These are phyloP conservation scores for Albizia julibrissin DNA, from an alignment of 306 rosid species.

Conservation along the genomic window DNA sequence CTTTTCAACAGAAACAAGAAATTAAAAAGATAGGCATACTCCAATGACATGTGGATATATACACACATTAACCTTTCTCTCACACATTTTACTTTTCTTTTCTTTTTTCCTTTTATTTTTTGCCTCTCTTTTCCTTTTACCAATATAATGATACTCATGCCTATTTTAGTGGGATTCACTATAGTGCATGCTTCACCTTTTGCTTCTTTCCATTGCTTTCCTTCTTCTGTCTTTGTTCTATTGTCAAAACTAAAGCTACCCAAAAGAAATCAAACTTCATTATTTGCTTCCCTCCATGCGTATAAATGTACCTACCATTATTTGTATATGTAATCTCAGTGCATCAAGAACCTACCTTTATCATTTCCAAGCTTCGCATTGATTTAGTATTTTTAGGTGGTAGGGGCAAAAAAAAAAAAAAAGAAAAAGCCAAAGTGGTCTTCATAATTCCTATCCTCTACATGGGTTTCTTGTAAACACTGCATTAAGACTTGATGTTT, in stretches of 20 bases:
- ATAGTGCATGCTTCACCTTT: constrained; percentile 73
- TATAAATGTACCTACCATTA: constrained; percentile 28
- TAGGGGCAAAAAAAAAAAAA: constrained; percentile 30
- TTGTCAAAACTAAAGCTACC: constrained; percentile 22
- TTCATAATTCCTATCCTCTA: background rate
- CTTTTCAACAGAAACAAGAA: constrained; percentile 45
- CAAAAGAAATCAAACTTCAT: constrained; percentile 42
- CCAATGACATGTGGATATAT: constrained; percentile 39
- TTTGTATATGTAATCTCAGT: constrained; percentile 27
- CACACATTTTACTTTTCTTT: constrained; percentile 31
- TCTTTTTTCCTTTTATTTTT: background rate
- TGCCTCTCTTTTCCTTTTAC: constrained; percentile 48
- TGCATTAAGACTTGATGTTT: constrained; percentile 19
- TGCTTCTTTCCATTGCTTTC: constrained; percentile 42
- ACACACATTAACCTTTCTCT: constrained; percentile 32
- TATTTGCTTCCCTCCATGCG: constrained; percentile 49
- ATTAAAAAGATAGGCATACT: constrained; percentile 42
- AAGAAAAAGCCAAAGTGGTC: constrained; percentile 24
- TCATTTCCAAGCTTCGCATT: background rate
- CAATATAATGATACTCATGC: constrained; percentile 41
- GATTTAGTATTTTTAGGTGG: constrained; percentile 26
- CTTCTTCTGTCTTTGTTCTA: constrained; percentile 30
- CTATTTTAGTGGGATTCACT: constrained; percentile 76
- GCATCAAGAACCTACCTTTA: background rate
- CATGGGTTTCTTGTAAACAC: background rate